Base-by-base conservation (phyloP, 805 yeast genomes). In the Monosporozyma solicola region DNA sequence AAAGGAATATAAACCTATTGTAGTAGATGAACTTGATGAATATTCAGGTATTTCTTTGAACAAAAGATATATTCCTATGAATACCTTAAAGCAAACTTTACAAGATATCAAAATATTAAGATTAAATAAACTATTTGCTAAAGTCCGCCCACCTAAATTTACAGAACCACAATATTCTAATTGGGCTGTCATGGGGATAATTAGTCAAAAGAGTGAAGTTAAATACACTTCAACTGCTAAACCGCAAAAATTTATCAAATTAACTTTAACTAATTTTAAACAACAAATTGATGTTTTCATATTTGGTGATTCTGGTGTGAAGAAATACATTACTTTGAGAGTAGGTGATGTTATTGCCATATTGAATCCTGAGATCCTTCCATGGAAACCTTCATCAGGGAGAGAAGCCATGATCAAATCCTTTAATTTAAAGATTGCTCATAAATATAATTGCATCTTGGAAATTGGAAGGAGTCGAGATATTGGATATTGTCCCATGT, bases 141-240 rank as follows among this genome's bases (percentile, higher is more conserved):
- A 83, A 57, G 81, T 90, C 1, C 58, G 65, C 31, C 84, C 94
- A 2, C 94, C 96, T 0, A 72, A 79, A 22, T 90, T 78, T 62
- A 64, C 69, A 5, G 85, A 85, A 48, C 96, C 96, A 0, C 69
- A 70, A 35, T 83, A 84, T 60, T 69, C 84, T 3, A 90, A 91
- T 63, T 90, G 89, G 85, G 83, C 84, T n/a, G 77, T 83, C 1
- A 61, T 84, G n/a, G 97, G 95, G 0, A 74, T 87, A 2, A 72
- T 91, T 0, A 71, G 80, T 4, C 61, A 65, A 22, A 89, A 89
- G 61, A 71, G 82, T 4, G 79, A 74, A 7, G 74, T 84, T 3
- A 73, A 75, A 56, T 65, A 70, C 3, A 72, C 87, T 0, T 57
- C 74, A 13, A 62, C 69, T 29, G 70, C 62, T 4, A 67, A 67